These are phyloP conservation scores for Besnoitia besnoiti DNA, from an alignment of 169 alveolate species.

Conservation along the genomic window DNA sequence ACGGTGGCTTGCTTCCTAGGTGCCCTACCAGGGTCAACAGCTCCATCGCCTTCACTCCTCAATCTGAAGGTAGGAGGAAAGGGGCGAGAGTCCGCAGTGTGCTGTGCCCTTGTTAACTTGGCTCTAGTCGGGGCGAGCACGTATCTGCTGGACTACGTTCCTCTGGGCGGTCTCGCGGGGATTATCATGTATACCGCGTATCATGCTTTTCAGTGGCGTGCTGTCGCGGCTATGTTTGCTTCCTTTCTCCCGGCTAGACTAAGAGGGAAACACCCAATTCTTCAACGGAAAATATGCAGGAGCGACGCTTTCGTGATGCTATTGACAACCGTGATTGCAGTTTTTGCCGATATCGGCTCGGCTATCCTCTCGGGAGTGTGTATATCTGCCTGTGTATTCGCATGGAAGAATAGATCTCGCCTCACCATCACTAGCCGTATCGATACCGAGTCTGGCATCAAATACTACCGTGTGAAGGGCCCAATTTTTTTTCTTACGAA, in stretches of 20 bases:
- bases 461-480: constrained; percentile 42
- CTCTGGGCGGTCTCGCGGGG: constrained; percentile 55
- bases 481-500: constrained; percentile 48
- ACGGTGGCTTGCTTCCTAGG: constrained; percentile 46
- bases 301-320: constrained; percentile 53
- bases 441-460: constrained; percentile 17
- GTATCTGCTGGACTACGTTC: constrained; percentile 31
- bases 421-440: neutral
- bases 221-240: constrained; percentile 36
- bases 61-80: constrained; percentile 22
- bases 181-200: constrained; percentile 48
- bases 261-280: neutral
- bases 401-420: constrained; percentile 40
- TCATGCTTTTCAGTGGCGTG: constrained; percentile 38
- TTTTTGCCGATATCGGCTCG: constrained; percentile 30
- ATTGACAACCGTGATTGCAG: constrained; percentile 19
- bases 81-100: constrained; percentile 38
- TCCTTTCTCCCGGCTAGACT: constrained; percentile 29
- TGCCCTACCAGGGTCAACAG: constrained; percentile 51
- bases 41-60: constrained; percentile 39
- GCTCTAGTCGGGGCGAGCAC: constrained; percentile 32
- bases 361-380: constrained; percentile 43
- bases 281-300: constrained; percentile 21
- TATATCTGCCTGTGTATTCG: constrained; percentile 36
- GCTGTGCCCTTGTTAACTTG: constrained; percentile 23